phyloP scores from a whole-genome alignment of 2,329 filamentous ascomycete species.

The Alternaria angustiovoidea region DNA sequence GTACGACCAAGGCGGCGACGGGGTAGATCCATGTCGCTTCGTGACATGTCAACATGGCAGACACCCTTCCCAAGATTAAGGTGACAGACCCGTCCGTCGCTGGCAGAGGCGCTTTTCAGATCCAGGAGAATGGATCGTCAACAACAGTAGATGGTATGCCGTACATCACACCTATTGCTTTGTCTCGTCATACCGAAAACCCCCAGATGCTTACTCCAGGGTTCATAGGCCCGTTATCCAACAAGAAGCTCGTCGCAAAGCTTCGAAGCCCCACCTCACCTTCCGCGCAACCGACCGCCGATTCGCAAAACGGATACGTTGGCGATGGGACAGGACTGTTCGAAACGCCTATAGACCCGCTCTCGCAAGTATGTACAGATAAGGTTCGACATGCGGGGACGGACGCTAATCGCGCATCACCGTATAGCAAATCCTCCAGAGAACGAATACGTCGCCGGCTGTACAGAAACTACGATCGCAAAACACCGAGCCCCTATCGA shows the following conservation, averaged over 20 bases:
- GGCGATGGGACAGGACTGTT: conserved; percentile 26
- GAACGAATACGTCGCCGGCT: conserved; percentile 70
- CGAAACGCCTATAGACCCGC: conserved; percentile 66
- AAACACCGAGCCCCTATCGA: conserved; percentile 47
- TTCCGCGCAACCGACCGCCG: conserved; percentile 26
- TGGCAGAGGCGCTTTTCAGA: conserved; percentile 37
- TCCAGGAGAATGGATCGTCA: conserved; percentile 35
- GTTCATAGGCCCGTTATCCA: conserved; percentile 30
- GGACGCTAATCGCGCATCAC: conserved; percentile 21
- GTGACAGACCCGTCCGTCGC: conserved; percentile 54
- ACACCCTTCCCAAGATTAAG: conserved; percentile 54
- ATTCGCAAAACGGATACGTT: conserved; percentile 27
- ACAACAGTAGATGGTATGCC: conserved; percentile 38
- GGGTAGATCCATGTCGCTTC: conserved; percentile 24
- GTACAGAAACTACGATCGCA: conserved; percentile 65
- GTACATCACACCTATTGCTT: neutral
- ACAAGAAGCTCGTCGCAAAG: conserved; percentile 40
- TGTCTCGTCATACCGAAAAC: neutral
- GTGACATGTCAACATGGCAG: conserved; percentile 42
- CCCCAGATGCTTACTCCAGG: conserved; percentile 26
- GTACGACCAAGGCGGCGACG: neutral
- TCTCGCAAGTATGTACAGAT: conserved; percentile 67
- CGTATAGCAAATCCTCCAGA: conserved; percentile 65
- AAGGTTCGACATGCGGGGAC: conserved; percentile 3
- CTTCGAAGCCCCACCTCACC: conserved; percentile 36